Evolutionary conservation across 2,329 filamentous ascomycete species (phyloP), one percentile per base, ranked within the genome.

Genomic region (Zasmidium angulare): DNA sequence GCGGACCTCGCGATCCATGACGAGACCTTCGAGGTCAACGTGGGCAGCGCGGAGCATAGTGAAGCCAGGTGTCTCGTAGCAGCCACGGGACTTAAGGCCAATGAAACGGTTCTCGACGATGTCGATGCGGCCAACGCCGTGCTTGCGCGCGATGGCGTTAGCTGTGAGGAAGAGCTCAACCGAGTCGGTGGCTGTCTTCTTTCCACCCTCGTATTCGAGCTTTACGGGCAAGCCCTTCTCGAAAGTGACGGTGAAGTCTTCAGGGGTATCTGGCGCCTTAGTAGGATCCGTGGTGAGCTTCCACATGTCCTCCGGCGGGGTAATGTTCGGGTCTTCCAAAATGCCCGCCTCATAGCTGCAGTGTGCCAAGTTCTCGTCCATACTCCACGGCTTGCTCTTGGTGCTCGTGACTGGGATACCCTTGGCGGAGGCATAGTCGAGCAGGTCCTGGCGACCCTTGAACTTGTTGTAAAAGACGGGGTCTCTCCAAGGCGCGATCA

Each of bases 41-140:
- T 86, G 84, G 1, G 84, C 84, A 53, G 78, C 74, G 57, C 84
- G 80, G 47, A 86, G 81, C 69, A 79, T 79, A 40, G 80, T 84
- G 46, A 87, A 76, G 58, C 79, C 84, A 1, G 84, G 84, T 11
- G 84, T 82, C 71, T 93, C 90, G 80, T 93, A 93, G 81, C 89
- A 93, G 69, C 90, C 90, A 70, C 90, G 86, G 67, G 84, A 87
- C 81, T 93, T 93, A 69, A 93, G 82, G 64, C 89, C 90, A 71
- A 90, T 89, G 80, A 89, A 90, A 55, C 90, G 84, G 79, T 90
- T 89, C 75, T 91, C 89, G 62, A 93, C 89, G 72, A 93, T 93
- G 75, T 93, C 90, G 66, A 93, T 88, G 70, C 90, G 82, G 69
- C 90, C 90, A 66, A 93, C 84, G 73, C 90, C 90, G 78, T 91